These are phyloP conservation scores for Trametes elegans DNA, from an alignment of 768 basidiomycete genomes.

Conservation along the genomic window DNA sequence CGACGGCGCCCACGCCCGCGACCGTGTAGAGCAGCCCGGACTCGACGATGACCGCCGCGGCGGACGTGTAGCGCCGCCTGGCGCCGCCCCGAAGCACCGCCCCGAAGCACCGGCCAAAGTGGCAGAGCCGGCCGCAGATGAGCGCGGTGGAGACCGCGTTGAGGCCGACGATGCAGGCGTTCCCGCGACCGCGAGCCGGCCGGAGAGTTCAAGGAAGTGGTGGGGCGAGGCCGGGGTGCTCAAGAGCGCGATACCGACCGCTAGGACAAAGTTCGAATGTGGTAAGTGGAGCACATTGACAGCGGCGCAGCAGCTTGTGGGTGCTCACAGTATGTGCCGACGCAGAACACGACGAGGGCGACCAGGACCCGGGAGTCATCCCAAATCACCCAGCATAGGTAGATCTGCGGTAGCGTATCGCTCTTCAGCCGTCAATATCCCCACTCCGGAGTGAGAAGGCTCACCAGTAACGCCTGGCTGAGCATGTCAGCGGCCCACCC, in stretches of 20 bases:
- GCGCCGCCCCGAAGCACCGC: background rate
- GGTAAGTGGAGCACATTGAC: slow-evolving; percentile 40
- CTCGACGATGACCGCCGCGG: slow-evolving; percentile 10
- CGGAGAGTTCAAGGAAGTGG: too few relatives aligned
- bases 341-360: slow-evolving; percentile 6
- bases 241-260: slow-evolving; percentile 38
- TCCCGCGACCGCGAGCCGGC: too few relatives aligned
- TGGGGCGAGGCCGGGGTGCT: slow-evolving; percentile 41
- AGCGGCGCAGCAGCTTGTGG: slow-evolving; percentile 24
- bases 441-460: background rate
- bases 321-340: slow-evolving; percentile 2
- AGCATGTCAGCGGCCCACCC: slow-evolving; percentile 26
- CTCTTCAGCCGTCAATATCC: background rate
- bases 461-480: slow-evolving; percentile 39
- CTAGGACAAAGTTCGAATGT: slow-evolving; percentile 38
- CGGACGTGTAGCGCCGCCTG: slow-evolving; percentile 3
- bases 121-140: slow-evolving; percentile 36
- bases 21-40: slow-evolving; percentile 13
- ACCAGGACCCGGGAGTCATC: background rate
- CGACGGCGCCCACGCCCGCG: slow-evolving; percentile 5
- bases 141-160: slow-evolving; percentile 40
- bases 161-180: slow-evolving; percentile 38
- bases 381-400: slow-evolving; percentile 13
- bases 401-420: background rate
- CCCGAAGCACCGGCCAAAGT: background rate